Conservation (phyloP, 179 eudicot genomes). For the Silene coronaria region DNA sequence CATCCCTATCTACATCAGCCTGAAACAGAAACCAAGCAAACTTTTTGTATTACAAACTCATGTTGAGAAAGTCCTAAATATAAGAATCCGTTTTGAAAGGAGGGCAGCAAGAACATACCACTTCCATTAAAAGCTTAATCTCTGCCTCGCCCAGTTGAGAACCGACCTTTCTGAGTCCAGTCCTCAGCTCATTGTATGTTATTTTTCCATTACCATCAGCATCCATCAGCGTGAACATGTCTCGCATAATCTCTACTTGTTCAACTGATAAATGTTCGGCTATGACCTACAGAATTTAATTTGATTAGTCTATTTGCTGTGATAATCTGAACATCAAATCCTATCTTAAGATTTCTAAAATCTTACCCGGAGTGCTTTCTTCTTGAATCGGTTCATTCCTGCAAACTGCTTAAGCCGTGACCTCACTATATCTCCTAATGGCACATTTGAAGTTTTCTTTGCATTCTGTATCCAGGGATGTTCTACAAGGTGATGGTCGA, state of each 20-base stretch:
- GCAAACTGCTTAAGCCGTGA: slow-evolving; percentile 90
- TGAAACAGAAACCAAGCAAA: slow-evolving; percentile 19
- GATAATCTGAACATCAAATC: no score
- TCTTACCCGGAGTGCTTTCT: slow-evolving; percentile 74
- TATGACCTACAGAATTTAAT: slow-evolving; percentile 44
- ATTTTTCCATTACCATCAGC: slow-evolving; percentile 49
- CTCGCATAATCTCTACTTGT: slow-evolving; percentile 74
- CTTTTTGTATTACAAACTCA: no score
- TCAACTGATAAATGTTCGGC: slow-evolving; percentile 76
- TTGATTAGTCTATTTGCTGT: no score
- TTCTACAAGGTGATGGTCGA: slow-evolving; percentile 28
- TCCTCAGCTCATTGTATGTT: slow-evolving; percentile 45
- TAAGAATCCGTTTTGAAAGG: no score
- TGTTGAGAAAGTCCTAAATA: no score
- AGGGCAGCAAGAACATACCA: slow-evolving; percentile 35
- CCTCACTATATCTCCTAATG: slow-evolving; percentile 83
- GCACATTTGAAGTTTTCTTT: slow-evolving; percentile 83
- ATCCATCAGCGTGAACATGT: slow-evolving; percentile 69
- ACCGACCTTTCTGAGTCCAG: slow-evolving; percentile 60
- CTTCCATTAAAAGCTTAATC: slow-evolving; percentile 64
- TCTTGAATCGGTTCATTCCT: slow-evolving; percentile 89
- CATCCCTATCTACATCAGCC: slow-evolving; percentile 73
- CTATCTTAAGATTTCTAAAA: no score
- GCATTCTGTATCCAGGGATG: slow-evolving; percentile 93
- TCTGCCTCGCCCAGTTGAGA: slow-evolving; percentile 63